Evolutionary conservation across 2,329 filamentous ascomycete genomes (phyloP).

Genomic region (Talaromyces piceae): DNA sequence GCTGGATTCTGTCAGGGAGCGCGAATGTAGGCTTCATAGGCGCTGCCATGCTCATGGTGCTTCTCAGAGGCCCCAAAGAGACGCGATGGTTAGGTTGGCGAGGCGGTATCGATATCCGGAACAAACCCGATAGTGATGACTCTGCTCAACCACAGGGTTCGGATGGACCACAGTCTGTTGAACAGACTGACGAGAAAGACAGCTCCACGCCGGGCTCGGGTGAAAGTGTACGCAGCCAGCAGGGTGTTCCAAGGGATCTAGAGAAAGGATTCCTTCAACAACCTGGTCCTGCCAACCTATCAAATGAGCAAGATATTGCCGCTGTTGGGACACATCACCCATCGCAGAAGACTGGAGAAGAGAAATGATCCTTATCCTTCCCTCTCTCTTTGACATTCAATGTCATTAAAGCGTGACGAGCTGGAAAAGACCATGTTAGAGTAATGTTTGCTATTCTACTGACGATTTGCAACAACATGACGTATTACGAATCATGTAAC

Average conservation of each 20-base stretch:
- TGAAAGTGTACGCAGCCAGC: background rate
- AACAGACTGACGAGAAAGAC: background rate
- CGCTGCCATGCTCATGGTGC: conserved; percentile 40
- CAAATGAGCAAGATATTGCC: background rate
- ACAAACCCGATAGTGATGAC: background rate
- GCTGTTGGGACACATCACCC: background rate
- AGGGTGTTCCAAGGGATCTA: background rate
- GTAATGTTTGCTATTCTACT: no score
- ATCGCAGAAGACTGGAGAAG: background rate
- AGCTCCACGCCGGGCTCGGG: background rate
- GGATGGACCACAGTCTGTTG: background rate
- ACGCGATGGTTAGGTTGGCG: conserved; percentile 54
- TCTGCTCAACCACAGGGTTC: background rate
- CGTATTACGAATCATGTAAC: no score
- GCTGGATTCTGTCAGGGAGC: conserved; percentile 52
- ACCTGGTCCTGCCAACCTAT: background rate
- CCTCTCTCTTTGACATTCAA: no score
- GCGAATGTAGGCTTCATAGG: conserved; percentile 50
- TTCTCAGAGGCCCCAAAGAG: conserved; percentile 50
- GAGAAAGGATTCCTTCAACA: background rate
- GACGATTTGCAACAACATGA: no score
- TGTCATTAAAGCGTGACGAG: no score
- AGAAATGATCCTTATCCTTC: no score
- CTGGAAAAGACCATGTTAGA: no score
- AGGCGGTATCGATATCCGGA: conserved; percentile 47